Conservation (phyloP, 371 early-diverging fungal genomes). For the Actinomucor elegans region DNA sequence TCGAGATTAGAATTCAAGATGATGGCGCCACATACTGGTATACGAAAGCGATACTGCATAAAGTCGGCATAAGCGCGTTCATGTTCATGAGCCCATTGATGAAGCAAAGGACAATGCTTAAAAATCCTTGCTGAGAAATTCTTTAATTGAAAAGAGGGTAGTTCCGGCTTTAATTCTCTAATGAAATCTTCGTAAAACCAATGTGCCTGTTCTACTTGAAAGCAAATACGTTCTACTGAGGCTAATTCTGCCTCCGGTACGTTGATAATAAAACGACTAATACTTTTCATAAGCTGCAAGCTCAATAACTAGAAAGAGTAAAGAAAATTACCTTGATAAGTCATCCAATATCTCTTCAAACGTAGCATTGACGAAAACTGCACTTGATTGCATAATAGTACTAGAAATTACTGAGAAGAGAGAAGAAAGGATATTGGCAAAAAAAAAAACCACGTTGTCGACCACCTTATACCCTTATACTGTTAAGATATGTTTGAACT, state of each 20-base stretch:
- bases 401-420: too few relatives aligned
- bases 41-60: constrained; percentile 94
- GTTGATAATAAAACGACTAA: constrained; percentile 96
- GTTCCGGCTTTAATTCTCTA: constrained; percentile 74
- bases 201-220: constrained; percentile 99
- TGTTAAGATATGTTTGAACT: too few relatives aligned
- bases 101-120: constrained; percentile 85
- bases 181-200: constrained; percentile 99
- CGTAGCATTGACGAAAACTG: constrained; percentile 65
- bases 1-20: constrained; percentile 85
- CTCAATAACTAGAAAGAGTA: too few relatives aligned
- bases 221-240: constrained; percentile 93
- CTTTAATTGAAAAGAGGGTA: constrained; percentile 82
- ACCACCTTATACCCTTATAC: too few relatives aligned
- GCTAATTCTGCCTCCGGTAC: constrained; percentile 91
- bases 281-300: too few relatives aligned
- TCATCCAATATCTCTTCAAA: constrained; percentile 85
- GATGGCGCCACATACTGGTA: constrained; percentile 99
- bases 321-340: constrained; percentile 84
- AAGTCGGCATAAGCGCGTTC: constrained; percentile 89
- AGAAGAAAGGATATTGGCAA: too few relatives aligned
- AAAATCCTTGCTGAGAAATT: constrained; percentile 82
- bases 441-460: too few relatives aligned
- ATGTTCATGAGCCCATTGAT: constrained; percentile 85
- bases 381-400: constrained; percentile 31